These are phyloP conservation scores for Pseudogymnoascus sp. DNA, from an alignment of 2,329 filamentous ascomycete genomes.

Conservation along the genomic window DNA sequence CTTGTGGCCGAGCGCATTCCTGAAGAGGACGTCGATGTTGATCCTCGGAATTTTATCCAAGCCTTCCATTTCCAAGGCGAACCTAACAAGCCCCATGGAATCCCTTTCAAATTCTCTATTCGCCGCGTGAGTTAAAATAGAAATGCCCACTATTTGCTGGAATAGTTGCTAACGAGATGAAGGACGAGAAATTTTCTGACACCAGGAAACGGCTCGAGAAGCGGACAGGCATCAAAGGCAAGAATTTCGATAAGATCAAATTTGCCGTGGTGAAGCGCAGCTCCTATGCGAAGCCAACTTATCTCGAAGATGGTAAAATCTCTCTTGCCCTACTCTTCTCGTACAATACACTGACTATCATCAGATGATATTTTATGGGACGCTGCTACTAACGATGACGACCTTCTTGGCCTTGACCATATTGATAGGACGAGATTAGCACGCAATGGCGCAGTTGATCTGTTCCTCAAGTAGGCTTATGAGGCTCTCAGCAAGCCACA, in stretches of 20 bases:
- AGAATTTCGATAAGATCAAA: slow-evolving; percentile 97
- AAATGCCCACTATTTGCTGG: not conserved
- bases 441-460: slow-evolving; percentile 54
- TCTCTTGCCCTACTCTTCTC: not conserved
- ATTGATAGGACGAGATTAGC: slow-evolving; percentile 51
- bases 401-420: slow-evolving; percentile 59
- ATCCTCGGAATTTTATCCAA: slow-evolving; percentile 57
- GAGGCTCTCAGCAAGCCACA: not conserved
- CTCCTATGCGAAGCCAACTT: slow-evolving; percentile 70
- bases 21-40: slow-evolving; percentile 57
- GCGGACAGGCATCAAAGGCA: slow-evolving; percentile 90
- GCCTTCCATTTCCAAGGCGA: slow-evolving; percentile 94
- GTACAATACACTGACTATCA: slow-evolving; percentile 13
- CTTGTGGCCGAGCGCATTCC: slow-evolving; percentile 78
- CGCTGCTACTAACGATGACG: slow-evolving; percentile 46
- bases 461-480: slow-evolving; percentile 45
- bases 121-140: slow-evolving; percentile 55
- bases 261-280: slow-evolving; percentile 71
- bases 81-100: slow-evolving; percentile 71
- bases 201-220: slow-evolving; percentile 93
- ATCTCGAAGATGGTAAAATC: slow-evolving; percentile 76
- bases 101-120: slow-evolving; percentile 85
- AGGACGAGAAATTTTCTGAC: slow-evolving; percentile 81
- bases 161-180: not conserved
- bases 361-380: slow-evolving; percentile 54